Evolutionary conservation across 108 stramenopile genomes (phyloP).

Genomic region (Nitzschia putrida): DNA sequence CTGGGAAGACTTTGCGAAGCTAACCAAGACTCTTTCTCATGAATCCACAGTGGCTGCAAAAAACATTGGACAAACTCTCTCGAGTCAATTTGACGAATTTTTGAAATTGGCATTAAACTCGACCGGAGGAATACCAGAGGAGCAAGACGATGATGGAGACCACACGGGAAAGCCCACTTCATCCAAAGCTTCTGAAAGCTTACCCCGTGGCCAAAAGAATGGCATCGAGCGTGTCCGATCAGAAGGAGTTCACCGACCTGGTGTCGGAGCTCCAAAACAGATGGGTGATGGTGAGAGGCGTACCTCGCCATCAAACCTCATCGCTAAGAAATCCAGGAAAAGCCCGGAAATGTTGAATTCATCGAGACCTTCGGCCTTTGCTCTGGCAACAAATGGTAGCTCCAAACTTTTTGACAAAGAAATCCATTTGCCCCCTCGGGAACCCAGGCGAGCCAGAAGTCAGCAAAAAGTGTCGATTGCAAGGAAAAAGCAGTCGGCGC

Average conservation of each 20-base stretch:
- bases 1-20: not conserved
- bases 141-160: not conserved
- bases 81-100: constrained; percentile 28
- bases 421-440: constrained; percentile 9
- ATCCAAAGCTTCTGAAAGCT: not conserved
- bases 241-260: not conserved
- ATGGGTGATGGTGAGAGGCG: constrained; percentile 4
- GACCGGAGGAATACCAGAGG: not conserved
- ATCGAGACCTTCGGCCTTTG: not conserved
- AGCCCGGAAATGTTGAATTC: not conserved
- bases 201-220: not conserved
- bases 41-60: constrained; percentile 12
- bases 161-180: not conserved
- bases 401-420: not conserved
- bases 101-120: constrained; percentile 21
- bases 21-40: not conserved
- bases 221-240: constrained; percentile 3
- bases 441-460: constrained; percentile 8
- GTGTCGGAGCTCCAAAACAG: not conserved
- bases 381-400: not conserved
- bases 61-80: constrained; percentile 16
- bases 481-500: constrained; percentile 8
- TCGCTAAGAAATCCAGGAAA: not conserved
- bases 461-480: not conserved
- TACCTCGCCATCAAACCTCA: not conserved